Base-by-base conservation (phyloP, 1,139 yeast genomes). In the Sugiyamaella paludigena region DNA sequence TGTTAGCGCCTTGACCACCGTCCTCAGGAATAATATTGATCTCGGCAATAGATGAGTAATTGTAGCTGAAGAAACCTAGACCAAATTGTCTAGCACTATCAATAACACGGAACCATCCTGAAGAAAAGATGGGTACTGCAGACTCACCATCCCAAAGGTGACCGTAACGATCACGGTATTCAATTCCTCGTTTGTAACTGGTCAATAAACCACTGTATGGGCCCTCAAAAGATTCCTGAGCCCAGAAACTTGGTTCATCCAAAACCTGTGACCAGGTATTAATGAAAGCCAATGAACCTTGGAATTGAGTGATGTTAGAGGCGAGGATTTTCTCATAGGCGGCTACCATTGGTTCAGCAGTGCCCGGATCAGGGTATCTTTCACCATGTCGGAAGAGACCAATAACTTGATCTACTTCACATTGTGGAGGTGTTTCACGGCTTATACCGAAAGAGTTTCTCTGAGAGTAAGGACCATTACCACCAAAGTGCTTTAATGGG, bases 381-480 rank as follows among this genome's bases (percentile, higher is more conserved):
- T 83, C 89, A 11, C 91, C 92, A 58, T 85, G 92, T 61, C 92
- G 77, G 50, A 77, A 73, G 43, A 80, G 67, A 53, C 80, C 67
- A 55, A 80, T 82, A 12, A 83, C 86, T 63, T 82, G 89, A 53
- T 81, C 82, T 41, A 83, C 72, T 8, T 69, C 62, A 61, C 86
- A 79, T 42, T 72, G 72, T 2, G 63, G 70, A 9, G 89, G 88
- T 1, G 68, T 58, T 26, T 66, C 69, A 6, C 68, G 61, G 43
- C 64, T 61, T 39, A 77, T 66, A 4, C 80, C 81, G 49, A 60
- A 71, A 10, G 77, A 76, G 9, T 69, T 64, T 26, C 70, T 68
- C 39, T 67, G 59, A 28, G 71, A 61, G 53, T 67, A 76, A 4
- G 80, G 80, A 1, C 76, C 79, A 45, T 67, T 64, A 16, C 77